Percentiles rank a stretch among this genome's conserved stretches.
phyloP scores from a whole-genome alignment of 176 grass and related monocot genomes.

The Cenchrus purpureus region DNA sequence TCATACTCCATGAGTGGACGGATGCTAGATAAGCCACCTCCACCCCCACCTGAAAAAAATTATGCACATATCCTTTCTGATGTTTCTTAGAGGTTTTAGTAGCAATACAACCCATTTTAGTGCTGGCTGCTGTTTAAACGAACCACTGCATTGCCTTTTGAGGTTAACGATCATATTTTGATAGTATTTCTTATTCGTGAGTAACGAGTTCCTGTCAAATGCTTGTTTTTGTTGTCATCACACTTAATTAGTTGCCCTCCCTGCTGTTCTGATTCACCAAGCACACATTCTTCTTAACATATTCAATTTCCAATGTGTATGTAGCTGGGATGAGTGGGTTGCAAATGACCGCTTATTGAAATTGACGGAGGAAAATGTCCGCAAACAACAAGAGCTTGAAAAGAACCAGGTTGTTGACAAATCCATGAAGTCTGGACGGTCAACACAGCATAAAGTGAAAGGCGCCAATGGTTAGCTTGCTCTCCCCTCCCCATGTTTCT shows the following conservation, averaged over 20 bases:
- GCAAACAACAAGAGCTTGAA: slow-evolving; percentile 75
- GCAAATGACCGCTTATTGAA: slow-evolving; percentile 77
- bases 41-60: too few relatives aligned
- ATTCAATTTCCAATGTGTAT: slow-evolving; percentile 45
- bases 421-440: slow-evolving; percentile 70
- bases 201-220: slow-evolving; percentile 16
- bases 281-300: slow-evolving; percentile 34
- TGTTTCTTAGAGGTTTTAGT: too few relatives aligned
- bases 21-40: too few relatives aligned
- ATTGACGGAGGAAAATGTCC: slow-evolving; percentile 69
- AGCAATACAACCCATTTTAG: not conserved
- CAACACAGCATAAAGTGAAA: slow-evolving; percentile 77
- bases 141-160: slow-evolving; percentile 2
- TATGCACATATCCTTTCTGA: too few relatives aligned
- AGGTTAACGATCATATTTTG: not conserved
- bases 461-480: slow-evolving; percentile 52
- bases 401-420: slow-evolving; percentile 77
- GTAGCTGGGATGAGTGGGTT: slow-evolving; percentile 98
- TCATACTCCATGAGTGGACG: too few relatives aligned
- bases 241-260: slow-evolving; percentile 26
- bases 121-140: slow-evolving; percentile 1
- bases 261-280: slow-evolving; percentile 31
- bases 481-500: not conserved
- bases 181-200: slow-evolving; percentile 17
- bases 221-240: slow-evolving; percentile 10